phyloP scores from a whole-genome alignment of 371 early-diverging fungal species.

The Mucor piriformis region DNA sequence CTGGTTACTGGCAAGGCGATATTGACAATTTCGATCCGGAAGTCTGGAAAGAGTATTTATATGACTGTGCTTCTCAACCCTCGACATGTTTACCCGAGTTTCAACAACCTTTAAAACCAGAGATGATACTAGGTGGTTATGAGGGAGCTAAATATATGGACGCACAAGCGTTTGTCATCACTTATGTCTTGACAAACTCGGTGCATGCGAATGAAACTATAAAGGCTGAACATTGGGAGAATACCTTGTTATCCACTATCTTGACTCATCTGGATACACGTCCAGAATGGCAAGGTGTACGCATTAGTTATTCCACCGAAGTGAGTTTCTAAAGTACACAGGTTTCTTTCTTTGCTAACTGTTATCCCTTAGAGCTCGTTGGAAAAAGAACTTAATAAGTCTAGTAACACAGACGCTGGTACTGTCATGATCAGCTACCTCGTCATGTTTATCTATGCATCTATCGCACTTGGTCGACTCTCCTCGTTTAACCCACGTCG shows the following conservation, averaged over 20 bases:
- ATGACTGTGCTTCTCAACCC: constrained; percentile 58
- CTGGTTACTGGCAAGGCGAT: constrained; percentile 77
- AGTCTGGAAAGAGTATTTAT: constrained; percentile 50
- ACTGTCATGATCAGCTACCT: constrained; percentile 71
- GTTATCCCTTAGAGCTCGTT: constrained; percentile 49
- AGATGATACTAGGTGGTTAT: constrained; percentile 72
- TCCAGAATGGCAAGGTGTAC: constrained; percentile 54
- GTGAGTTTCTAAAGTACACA: constrained; percentile 18
- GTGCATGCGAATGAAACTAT: constrained; percentile 39
- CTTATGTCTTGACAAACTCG: constrained; percentile 69
- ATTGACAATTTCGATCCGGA: constrained; percentile 48
- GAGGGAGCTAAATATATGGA: constrained; percentile 39
- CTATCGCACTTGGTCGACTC: constrained; percentile 65
- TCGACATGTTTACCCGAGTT: constrained; percentile 67
- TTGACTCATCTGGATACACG: constrained; percentile 40
- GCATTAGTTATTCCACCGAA: constrained; percentile 73
- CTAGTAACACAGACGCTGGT: constrained; percentile 66
- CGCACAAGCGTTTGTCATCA: constrained; percentile 67
- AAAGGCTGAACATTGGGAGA: constrained; percentile 70
- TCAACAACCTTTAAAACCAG: constrained; percentile 70
- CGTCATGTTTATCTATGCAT: constrained; percentile 78
- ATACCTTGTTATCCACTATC: constrained; percentile 47
- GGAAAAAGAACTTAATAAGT: constrained; percentile 70
- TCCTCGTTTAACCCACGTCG: constrained; percentile 51
- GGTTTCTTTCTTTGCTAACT: neutral